phyloP scores from a whole-genome alignment of 208 protist genomes.

The Acanthamoeba castellanii region DNA sequence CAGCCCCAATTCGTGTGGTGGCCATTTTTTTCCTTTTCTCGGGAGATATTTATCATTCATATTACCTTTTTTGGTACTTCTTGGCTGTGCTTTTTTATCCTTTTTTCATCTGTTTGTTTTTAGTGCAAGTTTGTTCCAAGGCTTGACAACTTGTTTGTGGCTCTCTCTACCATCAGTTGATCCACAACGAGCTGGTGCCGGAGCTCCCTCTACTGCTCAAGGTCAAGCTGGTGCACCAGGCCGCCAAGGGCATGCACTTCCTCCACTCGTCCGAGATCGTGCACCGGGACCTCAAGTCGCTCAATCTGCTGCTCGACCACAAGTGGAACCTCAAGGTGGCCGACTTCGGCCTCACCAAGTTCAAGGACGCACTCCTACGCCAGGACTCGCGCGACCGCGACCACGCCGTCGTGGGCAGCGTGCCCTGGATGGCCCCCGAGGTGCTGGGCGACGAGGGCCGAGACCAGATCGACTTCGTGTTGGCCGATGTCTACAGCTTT shows the following conservation, averaged over 20 bases:
- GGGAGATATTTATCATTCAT: too few relatives aligned
- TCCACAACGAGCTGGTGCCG: neutral
- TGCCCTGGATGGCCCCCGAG: conserved; percentile 11
- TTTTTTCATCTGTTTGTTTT: too few relatives aligned
- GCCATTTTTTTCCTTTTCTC: too few relatives aligned
- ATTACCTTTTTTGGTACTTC: too few relatives aligned
- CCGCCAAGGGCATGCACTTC: conserved; percentile 10
- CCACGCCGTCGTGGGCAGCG: neutral
- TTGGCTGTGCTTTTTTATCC: too few relatives aligned
- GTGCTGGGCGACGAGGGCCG: neutral
- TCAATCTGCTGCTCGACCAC: conserved; percentile 2
- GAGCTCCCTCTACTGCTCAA: neutral
- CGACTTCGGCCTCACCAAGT: conserved; percentile 1
- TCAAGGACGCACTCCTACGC: neutral
- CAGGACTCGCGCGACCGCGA: too few relatives aligned
- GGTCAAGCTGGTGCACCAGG: neutral
- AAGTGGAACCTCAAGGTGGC: conserved; percentile 13
- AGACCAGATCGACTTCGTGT: neutral
- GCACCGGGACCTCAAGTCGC: conserved; percentile 15
- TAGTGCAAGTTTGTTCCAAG: too few relatives aligned
- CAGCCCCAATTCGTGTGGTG: too few relatives aligned
- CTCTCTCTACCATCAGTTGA: too few relatives aligned
- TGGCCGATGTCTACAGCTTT: neutral
- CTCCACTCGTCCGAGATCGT: conserved; percentile 18
- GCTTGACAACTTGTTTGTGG: too few relatives aligned